A percentile compares a stretch with the other conserved stretches of the same genome.
phyloP scores from a whole-genome alignment of 2,329 filamentous ascomycete genomes.

The Colletotrichum caudatum region DNA sequence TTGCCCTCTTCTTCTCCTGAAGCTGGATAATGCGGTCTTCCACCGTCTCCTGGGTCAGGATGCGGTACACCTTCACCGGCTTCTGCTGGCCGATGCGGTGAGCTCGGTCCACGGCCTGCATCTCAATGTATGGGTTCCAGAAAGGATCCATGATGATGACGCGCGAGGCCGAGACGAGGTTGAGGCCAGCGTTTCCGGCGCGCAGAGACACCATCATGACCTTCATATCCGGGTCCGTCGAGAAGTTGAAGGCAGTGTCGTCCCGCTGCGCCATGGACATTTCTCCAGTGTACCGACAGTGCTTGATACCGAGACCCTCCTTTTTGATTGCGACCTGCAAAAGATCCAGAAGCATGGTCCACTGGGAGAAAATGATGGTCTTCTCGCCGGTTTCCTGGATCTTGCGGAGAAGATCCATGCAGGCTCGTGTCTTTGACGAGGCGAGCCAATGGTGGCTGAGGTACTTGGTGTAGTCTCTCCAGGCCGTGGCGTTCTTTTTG shows the following conservation, averaged over 20 bases:
- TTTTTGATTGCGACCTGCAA: conserved; percentile 77
- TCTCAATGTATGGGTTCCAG: conserved; percentile 94
- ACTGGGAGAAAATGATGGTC: conserved; percentile 85
- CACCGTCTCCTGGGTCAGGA: conserved; percentile 82
- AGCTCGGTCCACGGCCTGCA: conserved; percentile 90
- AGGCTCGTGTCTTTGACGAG: conserved; percentile 80
- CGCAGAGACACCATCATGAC: conserved; percentile 85
- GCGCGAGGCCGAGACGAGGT: conserved; percentile 83
- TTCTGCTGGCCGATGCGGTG: conserved; percentile 86
- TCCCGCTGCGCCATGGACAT: conserved; percentile 77
- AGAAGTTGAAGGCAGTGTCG: conserved; percentile 74
- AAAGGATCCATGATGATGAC: conserved; percentile 94
- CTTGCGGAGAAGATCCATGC: conserved; percentile 71
- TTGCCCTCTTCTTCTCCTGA: conserved; percentile 80
- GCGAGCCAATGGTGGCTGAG: conserved; percentile 77
- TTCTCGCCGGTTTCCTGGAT: conserved; percentile 71
- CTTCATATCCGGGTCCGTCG: conserved; percentile 66
- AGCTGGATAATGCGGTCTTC: conserved; percentile 87
- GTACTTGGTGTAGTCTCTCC: conserved; percentile 76
- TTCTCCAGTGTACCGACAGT: conserved; percentile 80
- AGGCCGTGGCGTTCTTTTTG: conserved; percentile 66
- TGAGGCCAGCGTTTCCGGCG: conserved; percentile 87
- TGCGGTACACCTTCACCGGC: conserved; percentile 82
- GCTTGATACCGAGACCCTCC: conserved; percentile 62
- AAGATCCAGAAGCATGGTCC: conserved; percentile 82